Evolutionary conservation across 2,329 filamentous ascomycete genomes (phyloP).

Genomic region (Metarhizium robertsii): DNA sequence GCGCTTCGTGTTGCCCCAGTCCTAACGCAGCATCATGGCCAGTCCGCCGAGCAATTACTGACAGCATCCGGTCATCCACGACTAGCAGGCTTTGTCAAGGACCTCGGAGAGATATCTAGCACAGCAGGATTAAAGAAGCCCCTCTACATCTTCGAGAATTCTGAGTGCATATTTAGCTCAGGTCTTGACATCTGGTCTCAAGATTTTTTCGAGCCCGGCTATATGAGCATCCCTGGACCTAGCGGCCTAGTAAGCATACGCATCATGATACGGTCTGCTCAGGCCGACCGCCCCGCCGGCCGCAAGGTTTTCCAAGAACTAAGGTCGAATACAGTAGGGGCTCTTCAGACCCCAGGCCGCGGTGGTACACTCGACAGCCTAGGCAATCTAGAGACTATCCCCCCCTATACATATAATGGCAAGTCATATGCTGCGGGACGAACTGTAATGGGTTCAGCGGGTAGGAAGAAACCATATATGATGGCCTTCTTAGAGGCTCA

Average conservation of each 20-base stretch:
- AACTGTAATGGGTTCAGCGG: conserved; percentile 11
- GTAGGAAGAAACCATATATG: conserved; percentile 9
- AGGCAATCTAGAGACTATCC: conserved; percentile 29
- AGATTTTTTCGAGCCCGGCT: conserved; percentile 29
- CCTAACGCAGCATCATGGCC: conserved; percentile 27
- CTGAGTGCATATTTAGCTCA: too few species aligned
- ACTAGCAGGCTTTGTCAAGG: too few species aligned
- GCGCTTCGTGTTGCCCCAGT: conserved; percentile 26
- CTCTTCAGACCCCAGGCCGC: conserved; percentile 16
- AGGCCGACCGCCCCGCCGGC: conserved; percentile 15
- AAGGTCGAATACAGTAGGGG: conserved; percentile 19
- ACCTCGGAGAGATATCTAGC: too few species aligned
- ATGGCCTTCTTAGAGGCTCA: conserved; percentile 21
- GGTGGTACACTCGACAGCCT: not conserved
- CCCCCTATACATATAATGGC: conserved; percentile 17
- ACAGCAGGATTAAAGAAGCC: too few species aligned
- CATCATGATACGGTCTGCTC: conserved; percentile 21
- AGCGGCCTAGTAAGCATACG: conserved; percentile 21
- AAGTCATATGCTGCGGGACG: conserved; percentile 13
- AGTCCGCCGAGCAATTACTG: conserved; percentile 19
- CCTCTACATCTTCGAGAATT: too few species aligned
- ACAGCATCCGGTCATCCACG: not conserved
- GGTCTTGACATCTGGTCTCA: conserved; percentile 21
- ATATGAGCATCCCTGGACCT: conserved; percentile 28
- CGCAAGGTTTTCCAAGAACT: conserved; percentile 23